Evolutionary conservation across 345 rosid genomes (phyloP), one percentile per base, ranked within the genome.

Genomic region (Erucastrum elatum): DNA sequence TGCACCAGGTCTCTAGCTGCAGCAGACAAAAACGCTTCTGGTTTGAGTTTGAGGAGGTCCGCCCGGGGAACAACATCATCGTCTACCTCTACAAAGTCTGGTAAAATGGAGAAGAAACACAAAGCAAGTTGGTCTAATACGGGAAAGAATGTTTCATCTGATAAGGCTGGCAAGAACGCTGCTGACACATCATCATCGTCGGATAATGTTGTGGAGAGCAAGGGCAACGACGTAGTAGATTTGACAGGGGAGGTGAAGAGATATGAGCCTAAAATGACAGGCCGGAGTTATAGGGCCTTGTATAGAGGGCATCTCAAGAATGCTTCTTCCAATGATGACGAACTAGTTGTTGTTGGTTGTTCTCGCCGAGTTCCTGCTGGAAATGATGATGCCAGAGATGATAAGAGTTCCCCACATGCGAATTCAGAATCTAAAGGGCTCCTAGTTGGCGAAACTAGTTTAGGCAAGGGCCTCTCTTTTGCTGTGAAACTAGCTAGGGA

Each of bases 1-100:
- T 56, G 29, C 75, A 86, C 86, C 15, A 88, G 86, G 70, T 74
- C 80, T 29, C 63, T 82, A 6, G 63, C 64, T 27, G 8, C 27
- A 11, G 65, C 65, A 63, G 68, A 82, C 5, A 46, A 61, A 1
- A 83, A 82, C 53, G 27, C 84, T 27, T 66, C 79, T 71, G 83
- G 78, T 82, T 72, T 84, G 58, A 85, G 80, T 82, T 68, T 85
- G 58, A 87, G 90, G 85, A 87, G 89, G 84, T 87, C 91, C 26
- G 55, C 60, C 1, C 82, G 93, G 39, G 90, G 82, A 78, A 60
- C 83, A 64, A n/a, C 82, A 5, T 76, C n/a, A n/a, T n/a, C 85
- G 39, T 34, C 84, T 15, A 60, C 84, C 64, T 56, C 82, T 26
- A n/a, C n/a, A n/a, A n/a, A n/a, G n/a, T n/a, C n/a, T n/a, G n/a